Evolutionary conservation across 768 basidiomycete genomes (phyloP).

Genomic region (Tricholoma hemisulphureum): DNA sequence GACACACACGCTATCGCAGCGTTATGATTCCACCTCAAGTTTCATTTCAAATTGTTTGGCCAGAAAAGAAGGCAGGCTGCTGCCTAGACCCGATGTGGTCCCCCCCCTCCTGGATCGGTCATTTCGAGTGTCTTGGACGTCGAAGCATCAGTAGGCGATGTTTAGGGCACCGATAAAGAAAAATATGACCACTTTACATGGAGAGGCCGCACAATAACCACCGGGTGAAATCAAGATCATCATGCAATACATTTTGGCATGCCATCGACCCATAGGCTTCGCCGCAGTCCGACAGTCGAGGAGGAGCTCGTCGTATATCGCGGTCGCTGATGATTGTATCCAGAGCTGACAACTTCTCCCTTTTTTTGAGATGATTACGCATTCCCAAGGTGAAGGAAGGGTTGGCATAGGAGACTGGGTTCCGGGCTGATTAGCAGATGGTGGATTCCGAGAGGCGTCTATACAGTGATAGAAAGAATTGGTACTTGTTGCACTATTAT

Average conservation of each 20-base stretch:
- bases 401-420: conserved; percentile 10
- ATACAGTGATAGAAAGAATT: conserved; percentile 51
- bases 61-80: neutral
- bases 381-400: conserved; percentile 11
- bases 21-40: no score
- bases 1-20: no score
- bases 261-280: conserved; percentile 46
- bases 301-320: conserved; percentile 55
- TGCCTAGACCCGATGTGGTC: neutral
- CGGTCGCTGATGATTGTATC: conserved; percentile 54
- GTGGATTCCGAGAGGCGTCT: conserved; percentile 35
- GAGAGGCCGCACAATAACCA: conserved; percentile 48
- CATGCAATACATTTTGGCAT: conserved; percentile 64
- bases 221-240: conserved; percentile 51
- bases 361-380: conserved; percentile 45
- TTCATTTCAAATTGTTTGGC: no score
- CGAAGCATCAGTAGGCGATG: conserved; percentile 5
- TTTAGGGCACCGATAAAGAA: conserved; percentile 15
- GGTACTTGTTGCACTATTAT: conserved; percentile 50
- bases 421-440: neutral
- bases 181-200: conserved; percentile 55
- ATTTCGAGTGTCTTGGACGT: neutral
- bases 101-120: neutral
- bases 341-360: conserved; percentile 52
- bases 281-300: conserved; percentile 35